Conservation (phyloP, 345 rosid genomes). For the Gossypium thurberi region DNA sequence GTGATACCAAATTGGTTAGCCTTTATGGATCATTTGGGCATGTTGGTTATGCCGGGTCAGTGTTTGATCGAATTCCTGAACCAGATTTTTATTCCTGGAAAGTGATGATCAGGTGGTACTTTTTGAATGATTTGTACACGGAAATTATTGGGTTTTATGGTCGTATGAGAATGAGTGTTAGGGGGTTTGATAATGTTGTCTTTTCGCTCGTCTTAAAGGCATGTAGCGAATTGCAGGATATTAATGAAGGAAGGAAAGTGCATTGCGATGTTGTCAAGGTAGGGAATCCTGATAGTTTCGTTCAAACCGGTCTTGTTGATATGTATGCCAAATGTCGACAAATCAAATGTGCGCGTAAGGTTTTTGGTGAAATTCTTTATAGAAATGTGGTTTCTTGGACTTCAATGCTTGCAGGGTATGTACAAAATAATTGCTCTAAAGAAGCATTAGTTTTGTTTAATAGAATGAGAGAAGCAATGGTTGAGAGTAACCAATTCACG, state of each 20-base stretch:
- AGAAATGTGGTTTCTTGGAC: conserved; percentile 78
- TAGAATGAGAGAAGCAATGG: conserved; percentile 50
- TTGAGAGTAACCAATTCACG: conserved; percentile 50
- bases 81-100: conserved; percentile 63
- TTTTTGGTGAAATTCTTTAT: conserved; percentile 36
- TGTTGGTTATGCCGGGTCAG: conserved; percentile 44
- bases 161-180: conserved; percentile 23
- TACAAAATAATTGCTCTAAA: conserved; percentile 41
- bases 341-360: conserved; percentile 34
- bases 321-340: conserved; percentile 76
- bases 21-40: conserved; percentile 52
- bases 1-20: conserved; percentile 55
- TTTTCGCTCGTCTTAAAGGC: conserved; percentile 66
- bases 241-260: conserved; percentile 48
- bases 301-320: conserved; percentile 63
- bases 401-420: conserved; percentile 73
- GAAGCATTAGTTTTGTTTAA: conserved; percentile 61
- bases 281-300: conserved; percentile 48
- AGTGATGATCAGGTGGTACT: conserved; percentile 71
- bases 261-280: conserved; percentile 49
- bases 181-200: conserved; percentile 37
- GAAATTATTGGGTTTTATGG: conserved; percentile 37
- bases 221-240: conserved; percentile 48
- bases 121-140: conserved; percentile 31
- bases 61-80: conserved; percentile 62